These are phyloP conservation scores for Karstenula rhodostoma DNA, from an alignment of 2,329 filamentous ascomycete genomes.

Conservation along the genomic window DNA sequence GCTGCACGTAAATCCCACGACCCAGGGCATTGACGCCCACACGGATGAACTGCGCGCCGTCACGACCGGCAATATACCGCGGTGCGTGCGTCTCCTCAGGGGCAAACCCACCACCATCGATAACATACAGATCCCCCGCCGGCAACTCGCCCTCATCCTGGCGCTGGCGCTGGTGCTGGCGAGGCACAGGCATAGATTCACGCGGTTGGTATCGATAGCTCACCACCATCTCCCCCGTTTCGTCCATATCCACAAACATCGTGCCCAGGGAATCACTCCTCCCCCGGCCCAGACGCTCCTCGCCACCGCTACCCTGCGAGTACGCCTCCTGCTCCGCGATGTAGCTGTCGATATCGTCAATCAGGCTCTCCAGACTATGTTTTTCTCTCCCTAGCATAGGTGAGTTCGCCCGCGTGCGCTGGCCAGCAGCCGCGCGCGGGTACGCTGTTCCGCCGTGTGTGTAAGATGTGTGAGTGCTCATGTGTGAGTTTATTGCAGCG, in stretches of 20 bases:
- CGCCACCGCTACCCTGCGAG: too few species aligned
- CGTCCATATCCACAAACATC: constrained; percentile 26
- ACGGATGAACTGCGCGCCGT: background rate
- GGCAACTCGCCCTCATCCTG: background rate
- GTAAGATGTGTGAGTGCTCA: background rate
- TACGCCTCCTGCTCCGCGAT: constrained; percentile 23
- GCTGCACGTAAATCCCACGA: background rate
- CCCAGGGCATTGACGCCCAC: background rate
- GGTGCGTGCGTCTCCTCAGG: background rate
- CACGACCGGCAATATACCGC: background rate
- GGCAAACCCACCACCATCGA: background rate
- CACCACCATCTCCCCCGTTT: background rate
- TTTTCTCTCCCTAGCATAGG: background rate
- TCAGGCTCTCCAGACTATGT: constrained; percentile 20
- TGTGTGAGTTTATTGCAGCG: background rate
- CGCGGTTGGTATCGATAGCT: background rate
- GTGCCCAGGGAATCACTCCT: constrained; percentile 11
- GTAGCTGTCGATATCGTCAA: constrained; percentile 30
- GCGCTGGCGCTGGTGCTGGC: background rate
- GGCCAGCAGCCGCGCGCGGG: constrained; percentile 6
- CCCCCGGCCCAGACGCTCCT: background rate
- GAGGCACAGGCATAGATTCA: too few species aligned
- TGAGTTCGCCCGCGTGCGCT: background rate
- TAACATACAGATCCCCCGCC: background rate
- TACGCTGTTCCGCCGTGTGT: background rate